These are phyloP conservation scores for Leccinellum albellum DNA, from an alignment of 768 basidiomycete genomes.

Conservation along the genomic window DNA sequence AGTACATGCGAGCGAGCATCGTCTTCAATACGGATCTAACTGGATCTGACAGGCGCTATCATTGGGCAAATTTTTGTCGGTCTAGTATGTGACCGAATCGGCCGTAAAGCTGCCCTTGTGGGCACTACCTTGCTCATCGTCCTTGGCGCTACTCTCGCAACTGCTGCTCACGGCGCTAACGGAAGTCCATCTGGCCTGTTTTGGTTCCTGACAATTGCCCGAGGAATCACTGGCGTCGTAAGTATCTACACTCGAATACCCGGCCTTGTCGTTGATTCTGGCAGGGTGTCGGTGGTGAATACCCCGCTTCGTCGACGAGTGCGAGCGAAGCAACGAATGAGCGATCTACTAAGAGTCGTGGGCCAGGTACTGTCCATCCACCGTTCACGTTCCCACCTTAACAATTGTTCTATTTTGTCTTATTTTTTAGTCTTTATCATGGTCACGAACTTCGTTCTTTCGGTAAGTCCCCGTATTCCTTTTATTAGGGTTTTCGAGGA, in stretches of 20 bases:
- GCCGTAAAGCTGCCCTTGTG: conserved; percentile 74
- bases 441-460: conserved; percentile 70
- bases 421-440: conserved; percentile 64
- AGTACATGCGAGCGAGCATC: conserved; percentile 14
- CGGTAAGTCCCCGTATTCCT: conserved; percentile 35
- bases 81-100: conserved; percentile 65
- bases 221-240: conserved; percentile 67
- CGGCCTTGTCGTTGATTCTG: conserved; percentile 2
- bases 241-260: conserved; percentile 12
- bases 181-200: conserved; percentile 58
- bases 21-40: conserved; percentile 1
- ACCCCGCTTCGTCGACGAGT: conserved; percentile 67
- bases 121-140: conserved; percentile 67
- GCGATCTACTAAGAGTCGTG: conserved; percentile 53
- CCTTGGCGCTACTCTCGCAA: conserved; percentile 62
- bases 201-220: conserved; percentile 71
- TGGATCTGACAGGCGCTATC: conserved; percentile 46
- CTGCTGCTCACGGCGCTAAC: conserved; percentile 60
- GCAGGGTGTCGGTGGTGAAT: conserved; percentile 74
- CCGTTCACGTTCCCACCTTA: background rate
- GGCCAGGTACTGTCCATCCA: conserved; percentile 43
- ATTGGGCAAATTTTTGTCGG: conserved; percentile 62
- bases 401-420: background rate
- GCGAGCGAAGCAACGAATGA: conserved; percentile 76
- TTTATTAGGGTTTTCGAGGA: background rate